Evolutionary conservation across 257 asterid species (phyloP), one percentile per base, ranked within the genome.

Genomic region (Capsicum rhomboideum): DNA sequence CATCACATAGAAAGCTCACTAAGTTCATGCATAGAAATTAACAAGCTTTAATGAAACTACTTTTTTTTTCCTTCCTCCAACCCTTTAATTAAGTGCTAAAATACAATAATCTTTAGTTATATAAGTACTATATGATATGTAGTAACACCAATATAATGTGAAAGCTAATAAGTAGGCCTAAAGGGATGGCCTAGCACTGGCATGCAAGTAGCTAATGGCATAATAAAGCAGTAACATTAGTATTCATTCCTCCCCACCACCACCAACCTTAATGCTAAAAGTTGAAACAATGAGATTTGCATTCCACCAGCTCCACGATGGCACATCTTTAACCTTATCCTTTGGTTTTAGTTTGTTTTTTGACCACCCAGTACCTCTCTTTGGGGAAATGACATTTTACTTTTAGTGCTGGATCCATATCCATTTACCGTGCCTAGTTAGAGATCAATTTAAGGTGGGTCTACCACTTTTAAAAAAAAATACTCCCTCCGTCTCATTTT

Each of bases 281-380:
- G 49, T 31, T 26, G 85, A 44, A 44, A 72, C 75, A 42, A 64
- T 75, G 80, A 83, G 93, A 91, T 92, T 82, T 89, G 85, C 67
- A 82, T 86, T 89, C 92, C 94, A 92, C 88, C 93, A 85, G 87
- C 90, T 90, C 92, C n/a, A n/a, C n/a, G n/a, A n/a, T n/a, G n/a
- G n/a, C 85, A 78, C 89, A 83, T 87, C 85, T 46, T 75, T 61
- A 90, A 86, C 90, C 93, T 92, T 91, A 89, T 91, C 94, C 86
- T 64, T 85, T 29, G 18, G 68, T 5, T 67, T 34, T 1, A 8
- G 1, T 40, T 4, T 52, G 37, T 21, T 44, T 23, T 21, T 64
- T 64, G 18, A 64, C 42, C 9, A 64, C 1, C n/a, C n/a, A n/a
- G n/a, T 63, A 5, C 42, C n/a, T 26, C 18, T 12, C 40, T 21